Evolutionary conservation across 2,329 filamentous ascomycete species (phyloP).

Genomic region (Aureobasidium sp.): DNA sequence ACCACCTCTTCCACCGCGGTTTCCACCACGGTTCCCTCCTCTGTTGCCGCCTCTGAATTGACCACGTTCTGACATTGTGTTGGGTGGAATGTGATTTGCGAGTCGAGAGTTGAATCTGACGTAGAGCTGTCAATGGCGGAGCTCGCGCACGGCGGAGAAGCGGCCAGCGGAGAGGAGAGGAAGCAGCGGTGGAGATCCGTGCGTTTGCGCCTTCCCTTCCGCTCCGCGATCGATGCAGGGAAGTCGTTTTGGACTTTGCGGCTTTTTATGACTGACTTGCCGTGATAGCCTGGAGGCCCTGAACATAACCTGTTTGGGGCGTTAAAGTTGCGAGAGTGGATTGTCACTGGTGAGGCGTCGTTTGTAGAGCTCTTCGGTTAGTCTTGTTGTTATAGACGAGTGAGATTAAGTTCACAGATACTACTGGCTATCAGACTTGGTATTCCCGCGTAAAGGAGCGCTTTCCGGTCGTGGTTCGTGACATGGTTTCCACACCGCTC

Average conservation of each 20-base stretch:
- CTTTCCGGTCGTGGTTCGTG: background rate
- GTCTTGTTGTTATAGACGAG: background rate
- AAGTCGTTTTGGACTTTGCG: background rate
- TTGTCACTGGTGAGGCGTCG: background rate
- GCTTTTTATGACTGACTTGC: background rate
- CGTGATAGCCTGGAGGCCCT: background rate
- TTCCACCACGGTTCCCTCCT: constrained; percentile 35
- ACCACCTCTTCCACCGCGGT: constrained; percentile 29
- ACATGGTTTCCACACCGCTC: background rate
- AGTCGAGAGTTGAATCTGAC: background rate
- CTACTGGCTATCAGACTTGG: background rate
- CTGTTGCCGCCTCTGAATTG: constrained; percentile 39
- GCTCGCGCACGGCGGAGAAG: background rate
- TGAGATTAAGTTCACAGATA: background rate
- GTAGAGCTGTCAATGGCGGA: background rate
- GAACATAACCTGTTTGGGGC: background rate
- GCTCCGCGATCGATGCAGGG: background rate
- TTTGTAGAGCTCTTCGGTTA: background rate
- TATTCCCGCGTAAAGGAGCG: background rate
- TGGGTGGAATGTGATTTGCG: background rate
- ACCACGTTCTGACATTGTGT: constrained; percentile 47
- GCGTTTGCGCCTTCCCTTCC: background rate
- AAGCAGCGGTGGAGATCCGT: background rate
- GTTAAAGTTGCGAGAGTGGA: background rate
- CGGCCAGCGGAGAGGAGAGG: background rate